Base-by-base conservation (phyloP, 2,329 filamentous ascomycete genomes). In the Aspergillus ruber region DNA sequence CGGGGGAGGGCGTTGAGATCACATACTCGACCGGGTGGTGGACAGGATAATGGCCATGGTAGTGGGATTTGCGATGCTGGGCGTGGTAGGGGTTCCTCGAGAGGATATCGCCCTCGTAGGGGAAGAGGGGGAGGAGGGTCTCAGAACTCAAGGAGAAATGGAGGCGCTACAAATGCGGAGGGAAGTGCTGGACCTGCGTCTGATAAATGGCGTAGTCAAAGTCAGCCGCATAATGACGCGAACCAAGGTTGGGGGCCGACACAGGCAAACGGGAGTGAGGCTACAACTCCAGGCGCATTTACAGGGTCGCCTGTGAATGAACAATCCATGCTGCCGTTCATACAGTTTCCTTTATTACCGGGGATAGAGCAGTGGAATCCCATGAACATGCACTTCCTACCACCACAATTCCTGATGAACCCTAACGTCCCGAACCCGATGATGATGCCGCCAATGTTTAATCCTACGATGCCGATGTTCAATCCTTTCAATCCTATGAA, bases 371-470 rank as follows among this genome's bases (percentile, higher is more conserved):
- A 18, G 17, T 50, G 49, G 42, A 50, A 50, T 46, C 44, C 45
- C n/a, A 44, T 47, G 8, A 50, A 41, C 36, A 44, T 50, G 15
- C 48, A 50, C 36, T 49, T 51, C 13, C 40, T 56, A 38, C 48
- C 50, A 12, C 48, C 51, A 3, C 42, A 40, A 2, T 18, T 49
- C 1, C 46, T 56, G 20, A 48, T 56, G 54, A 51, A 53, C 18
- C 27, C 55, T 27, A 41, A 43, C 7, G 10, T 48, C 21, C 25
- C 43, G 39, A 54, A 47, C 20, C 47, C 50, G 6, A 38, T 44
- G 25, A 32, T 45, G 27, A 15, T 43, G 13, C 40, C 32, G 20
- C 46, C 52, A 13, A 50, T 53, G 32, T 42, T 54, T 20, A 45
- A 45, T 45, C 38, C 15, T 12, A 39, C 36, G 17, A 20, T 44